Conservation (phyloP, 768 basidiomycete species). For the Podaxis rugospora region DNA sequence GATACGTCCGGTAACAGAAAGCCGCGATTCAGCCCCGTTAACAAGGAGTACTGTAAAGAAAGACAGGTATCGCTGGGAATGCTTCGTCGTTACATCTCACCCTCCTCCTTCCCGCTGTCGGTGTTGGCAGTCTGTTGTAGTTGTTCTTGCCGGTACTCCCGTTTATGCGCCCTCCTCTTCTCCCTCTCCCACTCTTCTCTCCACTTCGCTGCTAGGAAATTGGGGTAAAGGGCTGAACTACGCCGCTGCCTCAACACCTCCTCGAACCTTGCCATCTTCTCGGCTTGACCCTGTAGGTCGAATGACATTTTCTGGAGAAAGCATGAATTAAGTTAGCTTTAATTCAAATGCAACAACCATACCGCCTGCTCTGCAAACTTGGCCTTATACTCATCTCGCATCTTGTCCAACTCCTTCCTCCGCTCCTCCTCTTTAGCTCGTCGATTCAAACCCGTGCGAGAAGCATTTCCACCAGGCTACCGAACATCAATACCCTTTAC, state of each 20-base stretch:
- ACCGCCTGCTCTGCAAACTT: constrained; percentile 56
- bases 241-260: constrained; percentile 44
- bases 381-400: constrained; percentile 65
- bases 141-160: constrained; percentile 20
- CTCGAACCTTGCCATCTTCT: constrained; percentile 63
- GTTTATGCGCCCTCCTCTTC: constrained; percentile 27
- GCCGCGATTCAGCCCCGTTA: not conserved
- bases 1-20: not conserved
- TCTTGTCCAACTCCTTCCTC: constrained; percentile 58
- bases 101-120: constrained; percentile 34
- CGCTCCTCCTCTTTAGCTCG: constrained; percentile 63
- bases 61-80: not conserved
- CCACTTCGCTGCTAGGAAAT: constrained; percentile 55
- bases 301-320: constrained; percentile 38
- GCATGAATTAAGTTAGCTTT: not conserved
- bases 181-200: constrained; percentile 48
- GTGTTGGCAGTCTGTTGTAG: constrained; percentile 21
- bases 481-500: not conserved
- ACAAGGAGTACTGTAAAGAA: not conserved
- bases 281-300: constrained; percentile 54
- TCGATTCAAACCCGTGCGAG: constrained; percentile 33
- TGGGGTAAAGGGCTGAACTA: constrained; percentile 58
- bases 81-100: constrained; percentile 24
- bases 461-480: constrained; percentile 39
- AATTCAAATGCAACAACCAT: constrained; percentile 14